Base-by-base conservation (phyloP, 768 basidiomycete genomes). In the Boletus vermiculosoides region DNA sequence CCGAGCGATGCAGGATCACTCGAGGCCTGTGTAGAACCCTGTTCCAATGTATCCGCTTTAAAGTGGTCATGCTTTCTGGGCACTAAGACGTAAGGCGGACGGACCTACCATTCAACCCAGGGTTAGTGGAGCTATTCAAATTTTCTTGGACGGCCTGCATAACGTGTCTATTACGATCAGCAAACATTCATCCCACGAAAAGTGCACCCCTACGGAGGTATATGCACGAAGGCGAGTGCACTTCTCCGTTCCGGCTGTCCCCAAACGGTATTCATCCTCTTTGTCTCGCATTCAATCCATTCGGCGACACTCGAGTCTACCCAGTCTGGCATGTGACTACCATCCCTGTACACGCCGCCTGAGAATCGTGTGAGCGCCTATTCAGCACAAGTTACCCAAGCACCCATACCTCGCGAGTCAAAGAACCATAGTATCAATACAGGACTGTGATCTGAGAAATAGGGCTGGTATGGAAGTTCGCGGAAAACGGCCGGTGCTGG, bases 221-320 rank as follows among this genome's bases (percentile, higher is more conserved):
- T 89, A 64, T 90, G 88, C 34, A 89, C 86, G 63, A 89, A 90
- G 0, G 82, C 88, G 7, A 90, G 63, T 3, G 85, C 82, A 41
- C 80, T 83, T 45, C 86, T 71, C 2, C 64, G 70, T 18, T 78
- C 76, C 0, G 78, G 68, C 4, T 80, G 77, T 16, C 85, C 85
- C 87, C 88, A 88, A 2, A 73, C 76, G 4, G 56, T 58, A 49
- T 86, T 73, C 86, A 88, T 88, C 5, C 59, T 61, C 11, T 61
- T 54, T 0, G 81, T 82, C 63, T 88, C 85, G 6, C 63, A 66
- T 55, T 74, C 63, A 23, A 88, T 83, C 88, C 87, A 90, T 3
- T 60, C 65, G 1, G 82, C 83, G 10, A 90, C 85, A 5, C 78
- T 78, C 5, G 72, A 70, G 63, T 90, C 85, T 12, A 90, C 86